Conservation (phyloP, 164 flowering plant genomes). For the Amborella trichopoda region DNA sequence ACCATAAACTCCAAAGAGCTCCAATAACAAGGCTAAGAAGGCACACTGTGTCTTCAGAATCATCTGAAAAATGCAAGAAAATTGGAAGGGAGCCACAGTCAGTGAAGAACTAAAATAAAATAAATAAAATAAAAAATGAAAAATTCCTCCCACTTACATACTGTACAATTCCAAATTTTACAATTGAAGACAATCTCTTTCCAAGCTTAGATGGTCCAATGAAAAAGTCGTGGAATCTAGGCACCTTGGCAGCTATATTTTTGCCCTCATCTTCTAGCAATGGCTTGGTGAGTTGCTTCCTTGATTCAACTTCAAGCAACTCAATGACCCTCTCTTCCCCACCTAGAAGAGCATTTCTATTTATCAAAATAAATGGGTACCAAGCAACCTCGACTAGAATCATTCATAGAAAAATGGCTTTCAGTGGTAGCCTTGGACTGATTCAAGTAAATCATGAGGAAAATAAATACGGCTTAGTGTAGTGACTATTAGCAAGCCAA, state of each 20-base stretch:
- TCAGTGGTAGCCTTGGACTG: no score
- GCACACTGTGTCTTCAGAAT: conserved; percentile 78
- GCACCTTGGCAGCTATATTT: conserved; percentile 8
- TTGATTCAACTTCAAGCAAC: conserved; percentile 50
- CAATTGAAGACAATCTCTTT: conserved; percentile 38
- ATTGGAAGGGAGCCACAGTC: no score
- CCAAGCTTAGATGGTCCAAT: conserved; percentile 43
- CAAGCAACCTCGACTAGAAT: no score
- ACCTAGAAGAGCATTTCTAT: conserved; percentile 40
- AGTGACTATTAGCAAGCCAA: no score
- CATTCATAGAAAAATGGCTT: no score
- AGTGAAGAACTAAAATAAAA: conserved; percentile 3
- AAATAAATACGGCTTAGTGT: no score
- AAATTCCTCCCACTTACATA: conserved; percentile 43
- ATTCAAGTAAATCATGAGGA: no score
- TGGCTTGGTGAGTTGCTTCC: conserved; percentile 32
- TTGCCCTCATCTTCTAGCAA: conserved; percentile 30
- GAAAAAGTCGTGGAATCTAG: conserved; percentile 37
- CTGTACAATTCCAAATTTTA: conserved; percentile 77
- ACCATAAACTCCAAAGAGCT: conserved; percentile 74
- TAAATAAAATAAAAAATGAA: background rate
- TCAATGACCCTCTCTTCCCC: conserved; percentile 52
- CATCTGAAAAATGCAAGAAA: conserved; percentile 42
- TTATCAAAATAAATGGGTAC: no score
- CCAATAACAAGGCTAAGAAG: conserved; percentile 62